Percentiles rank a stretch among this genome's conserved stretches.
phyloP scores from a whole-genome alignment of 176 grass and related monocot species.

The Olyra latifolia region DNA sequence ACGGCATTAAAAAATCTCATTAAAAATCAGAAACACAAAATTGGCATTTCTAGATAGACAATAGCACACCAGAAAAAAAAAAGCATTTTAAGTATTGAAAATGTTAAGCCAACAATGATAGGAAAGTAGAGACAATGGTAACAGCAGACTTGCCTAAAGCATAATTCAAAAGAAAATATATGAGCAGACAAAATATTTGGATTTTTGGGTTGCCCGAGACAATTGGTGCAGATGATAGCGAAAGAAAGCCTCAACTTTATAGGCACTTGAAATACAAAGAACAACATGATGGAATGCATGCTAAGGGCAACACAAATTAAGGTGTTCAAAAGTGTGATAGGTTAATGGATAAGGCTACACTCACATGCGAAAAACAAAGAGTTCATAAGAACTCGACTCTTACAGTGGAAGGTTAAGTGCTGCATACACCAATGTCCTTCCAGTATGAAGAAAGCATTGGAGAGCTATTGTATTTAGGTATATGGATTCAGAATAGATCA shows the following conservation, averaged over 20 bases:
- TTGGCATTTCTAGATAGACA: background rate
- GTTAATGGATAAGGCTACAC: background rate
- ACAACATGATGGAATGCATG: background rate
- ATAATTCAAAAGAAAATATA: slow-evolving; percentile 14
- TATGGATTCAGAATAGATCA: background rate
- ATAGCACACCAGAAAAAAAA: background rate
- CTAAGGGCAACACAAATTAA: background rate
- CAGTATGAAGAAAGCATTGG: background rate
- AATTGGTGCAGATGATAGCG: background rate
- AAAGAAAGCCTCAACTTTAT: slow-evolving; percentile 15
- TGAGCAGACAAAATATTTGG: background rate
- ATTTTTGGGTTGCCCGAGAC: background rate
- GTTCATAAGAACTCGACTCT: background rate
- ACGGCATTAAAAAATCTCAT: background rate
- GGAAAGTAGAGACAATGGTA: background rate
- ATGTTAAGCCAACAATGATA: background rate
- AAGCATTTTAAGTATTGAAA: background rate
- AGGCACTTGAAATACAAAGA: background rate
- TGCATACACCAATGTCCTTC: background rate
- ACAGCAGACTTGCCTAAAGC: background rate
- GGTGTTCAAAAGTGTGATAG: background rate
- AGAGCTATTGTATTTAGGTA: background rate
- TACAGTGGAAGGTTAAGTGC: background rate
- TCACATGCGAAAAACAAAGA: background rate
- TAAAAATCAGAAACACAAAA: background rate